Conservation (phyloP, 768 basidiomycete species). For the Suillus occidentalis region DNA sequence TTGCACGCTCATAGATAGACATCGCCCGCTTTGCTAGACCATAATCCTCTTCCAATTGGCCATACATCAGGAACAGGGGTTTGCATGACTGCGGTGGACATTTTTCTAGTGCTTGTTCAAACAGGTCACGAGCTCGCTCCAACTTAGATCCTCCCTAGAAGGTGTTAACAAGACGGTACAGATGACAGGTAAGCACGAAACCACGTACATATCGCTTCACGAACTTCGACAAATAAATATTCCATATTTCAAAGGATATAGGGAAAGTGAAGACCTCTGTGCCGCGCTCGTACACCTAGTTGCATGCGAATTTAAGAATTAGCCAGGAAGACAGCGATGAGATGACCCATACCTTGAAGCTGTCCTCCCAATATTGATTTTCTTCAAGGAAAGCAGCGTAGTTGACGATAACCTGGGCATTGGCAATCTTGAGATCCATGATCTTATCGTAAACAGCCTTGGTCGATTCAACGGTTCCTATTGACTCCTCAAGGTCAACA, state of each 20-base stretch:
- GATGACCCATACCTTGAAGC: slow-evolving; percentile 74
- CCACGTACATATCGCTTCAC: slow-evolving; percentile 87
- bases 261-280: slow-evolving; percentile 98
- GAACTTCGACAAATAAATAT: slow-evolving; percentile 97
- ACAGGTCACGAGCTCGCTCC: slow-evolving; percentile 94
- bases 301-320: slow-evolving; percentile 10
- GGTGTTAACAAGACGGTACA: slow-evolving; percentile 6
- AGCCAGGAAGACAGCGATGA: neutral
- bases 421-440: slow-evolving; percentile 93
- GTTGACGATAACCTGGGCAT: slow-evolving; percentile 96
- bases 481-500: slow-evolving; percentile 95
- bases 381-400: slow-evolving; percentile 97
- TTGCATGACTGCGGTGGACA: slow-evolving; percentile 96
- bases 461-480: slow-evolving; percentile 88
- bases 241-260: slow-evolving; percentile 98
- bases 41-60: slow-evolving; percentile 91
- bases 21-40: slow-evolving; percentile 96
- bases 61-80: slow-evolving; percentile 93
- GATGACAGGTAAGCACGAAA: slow-evolving; percentile 6
- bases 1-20: slow-evolving; percentile 93
- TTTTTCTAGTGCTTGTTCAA: slow-evolving; percentile 96
- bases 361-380: slow-evolving; percentile 97
- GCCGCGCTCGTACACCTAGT: slow-evolving; percentile 90
- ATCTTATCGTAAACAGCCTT: slow-evolving; percentile 97
- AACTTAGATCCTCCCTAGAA: slow-evolving; percentile 86